Conservation (phyloP, 768 basidiomycete genomes). For the Termitomyces bulborhizus region DNA sequence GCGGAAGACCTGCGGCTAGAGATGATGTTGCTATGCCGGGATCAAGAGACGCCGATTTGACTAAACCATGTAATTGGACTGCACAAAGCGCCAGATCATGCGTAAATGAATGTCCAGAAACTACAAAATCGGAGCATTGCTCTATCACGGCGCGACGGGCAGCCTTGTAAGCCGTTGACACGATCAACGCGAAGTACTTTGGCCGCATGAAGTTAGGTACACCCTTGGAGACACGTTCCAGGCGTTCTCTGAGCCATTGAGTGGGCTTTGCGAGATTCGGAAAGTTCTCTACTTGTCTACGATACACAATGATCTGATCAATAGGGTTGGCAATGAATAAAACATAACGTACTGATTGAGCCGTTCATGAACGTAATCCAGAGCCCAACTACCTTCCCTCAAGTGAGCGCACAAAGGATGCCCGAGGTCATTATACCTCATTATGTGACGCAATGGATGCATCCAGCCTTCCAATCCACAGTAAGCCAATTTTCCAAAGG, state of each 20-base stretch:
- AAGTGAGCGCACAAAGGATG: constrained; percentile 87
- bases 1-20: constrained; percentile 91
- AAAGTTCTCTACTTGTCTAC: constrained; percentile 53
- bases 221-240: constrained; percentile 67
- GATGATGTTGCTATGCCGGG: constrained; percentile 66
- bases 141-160: constrained; percentile 79
- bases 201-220: constrained; percentile 88
- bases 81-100: constrained; percentile 84
- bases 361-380: constrained; percentile 79
- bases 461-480: constrained; percentile 99
- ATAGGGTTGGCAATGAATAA: background rate
- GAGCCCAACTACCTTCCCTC: constrained; percentile 84
- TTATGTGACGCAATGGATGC: constrained; percentile 77
- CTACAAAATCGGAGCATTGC: constrained; percentile 83
- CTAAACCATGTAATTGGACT: constrained; percentile 87
- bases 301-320: constrained; percentile 8
- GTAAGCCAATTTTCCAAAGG: constrained; percentile 70
- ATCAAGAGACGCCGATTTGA: constrained; percentile 86
- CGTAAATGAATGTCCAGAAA: constrained; percentile 81
- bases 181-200: constrained; percentile 91
- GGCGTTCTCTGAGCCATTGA: constrained; percentile 84
- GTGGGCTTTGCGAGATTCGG: constrained; percentile 68
- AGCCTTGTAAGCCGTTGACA: constrained; percentile 90
- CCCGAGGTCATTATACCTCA: constrained; percentile 88
- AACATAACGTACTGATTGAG: constrained; percentile 54